Evolutionary conservation across 1,284 basidiomycete species (phyloP), one percentile per base, ranked within the genome.

Genomic region (Pholiota adiposa): DNA sequence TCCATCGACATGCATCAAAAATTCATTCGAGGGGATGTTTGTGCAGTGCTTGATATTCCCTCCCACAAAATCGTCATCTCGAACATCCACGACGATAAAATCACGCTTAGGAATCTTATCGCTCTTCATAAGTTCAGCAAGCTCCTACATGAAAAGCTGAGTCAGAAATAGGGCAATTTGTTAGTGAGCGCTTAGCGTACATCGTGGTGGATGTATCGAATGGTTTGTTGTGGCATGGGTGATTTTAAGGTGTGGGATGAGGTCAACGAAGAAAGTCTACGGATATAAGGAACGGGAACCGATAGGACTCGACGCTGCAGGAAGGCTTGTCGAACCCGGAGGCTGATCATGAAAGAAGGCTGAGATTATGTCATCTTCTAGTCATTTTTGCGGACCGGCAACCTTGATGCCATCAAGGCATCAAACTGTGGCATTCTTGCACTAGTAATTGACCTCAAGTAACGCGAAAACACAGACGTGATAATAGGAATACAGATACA

Each of bases 11-110:
- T 75, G 79, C 51, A 73, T 72, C 29, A 81, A 71, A 71, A 92
- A 92, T 46, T 79, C 77, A 31, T 71, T 62, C 11, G 89, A 90
- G 1, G 91, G 91, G 36, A 80, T 71, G 67, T 90, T 85, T 59
- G 83, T 70, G 50, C 84, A 79, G 60, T 82, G 79, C 64, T 81
- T 83, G 70, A 93, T 91, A 70, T 93, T 88, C 31, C 91, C 91
- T 63, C 92, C 92, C 18, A 71, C 76, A 71, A 80, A 89, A 66
- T 93, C 91, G 60, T 87, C 83, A 70, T 92, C 91, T 16, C 91
- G 86, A 33, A 93, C 91, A 70, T 93, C 91, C 40, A 93, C 81
- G 41, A 93, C 80, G 38, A 88, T 73, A 69, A 87, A 93, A 70
- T 92, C 89, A 69, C 85, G 83, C 68, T 77, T 73, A 11, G 83